These are phyloP conservation scores for Nitzschia inconspicua DNA, from an alignment of 108 stramenopile species.

Conservation along the genomic window DNA sequence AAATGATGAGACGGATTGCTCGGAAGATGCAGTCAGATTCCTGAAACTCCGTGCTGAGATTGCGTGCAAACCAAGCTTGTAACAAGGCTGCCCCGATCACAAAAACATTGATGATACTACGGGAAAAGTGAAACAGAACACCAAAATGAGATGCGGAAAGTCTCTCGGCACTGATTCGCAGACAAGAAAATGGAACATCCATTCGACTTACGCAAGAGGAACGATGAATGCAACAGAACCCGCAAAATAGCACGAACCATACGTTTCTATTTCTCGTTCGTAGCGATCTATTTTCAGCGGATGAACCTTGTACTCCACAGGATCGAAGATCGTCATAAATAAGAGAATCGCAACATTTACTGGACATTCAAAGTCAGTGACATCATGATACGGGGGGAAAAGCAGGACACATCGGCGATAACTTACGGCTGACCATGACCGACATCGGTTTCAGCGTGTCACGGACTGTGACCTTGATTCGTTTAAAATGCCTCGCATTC, in stretches of 20 bases:
- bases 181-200: too few species aligned
- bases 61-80: constrained; percentile 45
- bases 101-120: too few species aligned
- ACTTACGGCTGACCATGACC: neutral
- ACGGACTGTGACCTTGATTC: constrained; percentile 38
- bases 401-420: neutral
- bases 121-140: too few species aligned
- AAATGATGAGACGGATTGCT: constrained; percentile 17
- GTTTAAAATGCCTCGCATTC: constrained; percentile 10
- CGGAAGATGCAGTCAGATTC: constrained; percentile 42
- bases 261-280: neutral
- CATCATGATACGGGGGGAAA: neutral
- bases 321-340: constrained; percentile 26
- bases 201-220: constrained; percentile 16
- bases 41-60: constrained; percentile 40
- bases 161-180: too few species aligned
- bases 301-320: constrained; percentile 4
- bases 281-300: constrained; percentile 10
- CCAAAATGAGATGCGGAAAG: too few species aligned
- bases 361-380: neutral
- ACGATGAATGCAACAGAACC: constrained; percentile 13
- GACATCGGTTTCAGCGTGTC: constrained; percentile 51
- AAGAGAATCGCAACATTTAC: constrained; percentile 28
- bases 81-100: too few species aligned
- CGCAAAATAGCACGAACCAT: constrained; percentile 29